Evolutionary conservation across 176 grass and related monocot species (phyloP).

Genomic region (Cenchrus americanus): DNA sequence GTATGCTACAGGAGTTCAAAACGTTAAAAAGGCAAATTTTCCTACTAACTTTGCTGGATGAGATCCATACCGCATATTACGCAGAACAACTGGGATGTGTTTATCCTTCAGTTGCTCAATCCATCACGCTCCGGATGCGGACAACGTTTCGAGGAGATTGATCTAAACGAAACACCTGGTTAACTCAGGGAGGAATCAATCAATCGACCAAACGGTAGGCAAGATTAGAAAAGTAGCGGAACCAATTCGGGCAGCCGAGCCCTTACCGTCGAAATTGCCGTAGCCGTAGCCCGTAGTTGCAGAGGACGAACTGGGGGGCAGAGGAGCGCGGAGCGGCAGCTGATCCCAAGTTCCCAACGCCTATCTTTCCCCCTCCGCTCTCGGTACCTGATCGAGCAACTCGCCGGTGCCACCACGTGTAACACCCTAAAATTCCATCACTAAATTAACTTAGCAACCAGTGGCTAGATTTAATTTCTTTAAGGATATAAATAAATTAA

Average conservation of each 20-base stretch:
- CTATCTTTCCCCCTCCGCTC: not conserved
- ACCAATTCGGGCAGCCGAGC: not conserved
- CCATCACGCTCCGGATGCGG: not conserved
- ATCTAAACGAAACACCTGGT: slow-evolving; percentile 6
- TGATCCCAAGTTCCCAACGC: not conserved
- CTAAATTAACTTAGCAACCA: too few species aligned
- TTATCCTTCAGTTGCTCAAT: not conserved
- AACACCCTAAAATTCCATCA: too few species aligned
- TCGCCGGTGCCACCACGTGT: not conserved
- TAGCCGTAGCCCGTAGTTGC: too few species aligned
- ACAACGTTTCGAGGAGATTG: not conserved
- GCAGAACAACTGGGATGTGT: not conserved
- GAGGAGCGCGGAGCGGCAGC: not conserved
- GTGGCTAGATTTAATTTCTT: too few species aligned
- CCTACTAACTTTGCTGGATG: too few species aligned
- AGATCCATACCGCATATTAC: slow-evolving; percentile 30
- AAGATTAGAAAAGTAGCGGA: not conserved
- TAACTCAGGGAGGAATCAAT: not conserved
- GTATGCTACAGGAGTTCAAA: too few species aligned
- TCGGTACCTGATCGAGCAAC: not conserved
- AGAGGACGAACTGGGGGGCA: not conserved
- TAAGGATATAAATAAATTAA: too few species aligned
- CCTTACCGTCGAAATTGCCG: not conserved
- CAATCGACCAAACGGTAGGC: slow-evolving; percentile 4
- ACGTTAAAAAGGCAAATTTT: too few species aligned